These are phyloP conservation scores for Fagus crenata DNA, from an alignment of 306 rosid genomes.

Conservation along the genomic window DNA sequence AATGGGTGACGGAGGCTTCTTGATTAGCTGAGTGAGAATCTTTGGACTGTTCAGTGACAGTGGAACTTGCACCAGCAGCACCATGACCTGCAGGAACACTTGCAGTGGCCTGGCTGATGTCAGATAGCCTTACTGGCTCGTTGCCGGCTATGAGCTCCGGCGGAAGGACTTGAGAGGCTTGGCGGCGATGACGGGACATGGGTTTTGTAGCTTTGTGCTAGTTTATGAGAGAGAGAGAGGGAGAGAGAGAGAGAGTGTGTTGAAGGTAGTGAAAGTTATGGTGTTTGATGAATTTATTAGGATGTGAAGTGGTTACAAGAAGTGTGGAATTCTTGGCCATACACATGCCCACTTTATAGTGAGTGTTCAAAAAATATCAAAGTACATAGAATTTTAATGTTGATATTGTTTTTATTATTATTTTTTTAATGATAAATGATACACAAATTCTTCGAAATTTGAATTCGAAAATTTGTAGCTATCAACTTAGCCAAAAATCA, in stretches of 20 bases:
- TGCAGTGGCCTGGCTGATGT: conserved; percentile 1
- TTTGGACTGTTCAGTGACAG: neutral
- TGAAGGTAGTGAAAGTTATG: conserved; percentile 3
- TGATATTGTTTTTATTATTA: neutral
- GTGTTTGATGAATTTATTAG: conserved; percentile 13
- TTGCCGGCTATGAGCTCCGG: conserved; percentile 26
- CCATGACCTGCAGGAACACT: neutral
- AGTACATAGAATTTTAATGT: neutral
- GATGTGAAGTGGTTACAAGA: neutral
- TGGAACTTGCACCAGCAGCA: neutral
- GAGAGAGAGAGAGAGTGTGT: too few relatives aligned
- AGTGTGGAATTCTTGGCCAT: neutral
- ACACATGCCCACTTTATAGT: neutral
- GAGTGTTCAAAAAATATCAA: neutral
- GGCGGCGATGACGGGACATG: conserved; percentile 40
- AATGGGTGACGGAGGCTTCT: conserved; percentile 1
- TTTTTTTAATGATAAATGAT: too few relatives aligned
- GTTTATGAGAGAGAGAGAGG: neutral
- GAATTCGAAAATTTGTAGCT: neutral
- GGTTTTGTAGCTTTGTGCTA: neutral
- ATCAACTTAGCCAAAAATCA: too few relatives aligned
- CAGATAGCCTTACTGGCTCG: conserved; percentile 11
- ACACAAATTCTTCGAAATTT: neutral
- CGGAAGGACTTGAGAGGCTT: conserved; percentile 26
- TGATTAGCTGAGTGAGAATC: neutral